Conservation (phyloP, 106 monocot genomes). For the Gastrodia elata region DNA sequence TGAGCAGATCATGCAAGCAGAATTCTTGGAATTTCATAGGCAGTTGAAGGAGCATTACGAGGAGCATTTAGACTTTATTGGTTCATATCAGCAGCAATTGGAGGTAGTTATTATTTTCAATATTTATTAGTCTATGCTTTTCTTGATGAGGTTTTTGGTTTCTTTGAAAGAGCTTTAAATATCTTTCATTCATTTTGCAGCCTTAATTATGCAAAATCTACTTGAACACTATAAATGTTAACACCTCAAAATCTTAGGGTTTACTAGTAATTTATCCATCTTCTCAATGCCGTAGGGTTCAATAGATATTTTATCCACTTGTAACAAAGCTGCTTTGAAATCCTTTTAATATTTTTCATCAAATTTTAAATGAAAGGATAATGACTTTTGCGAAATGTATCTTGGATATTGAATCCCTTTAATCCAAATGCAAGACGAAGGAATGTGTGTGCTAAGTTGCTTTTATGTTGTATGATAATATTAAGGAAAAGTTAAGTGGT, state of each 20-base stretch:
- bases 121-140: background rate
- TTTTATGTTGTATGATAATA: no score
- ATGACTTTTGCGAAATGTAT: background rate
- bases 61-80: conserved; percentile 49
- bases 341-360: background rate
- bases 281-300: no score
- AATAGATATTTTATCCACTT: background rate
- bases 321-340: background rate
- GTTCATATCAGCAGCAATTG: conserved; percentile 45
- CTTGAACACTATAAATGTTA: background rate
- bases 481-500: background rate
- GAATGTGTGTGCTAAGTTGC: background rate
- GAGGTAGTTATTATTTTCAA: conserved; percentile 29
- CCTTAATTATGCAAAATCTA: background rate
- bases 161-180: background rate
- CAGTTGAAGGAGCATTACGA: conserved; percentile 48
- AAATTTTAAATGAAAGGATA: no score
- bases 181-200: background rate
- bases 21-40: conserved; percentile 48
- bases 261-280: no score
- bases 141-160: background rate
- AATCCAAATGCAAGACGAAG: background rate
- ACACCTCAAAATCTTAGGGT: background rate
- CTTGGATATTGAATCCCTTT: background rate
- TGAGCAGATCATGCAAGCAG: conserved; percentile 72